Base-by-base conservation (phyloP, 2,329 filamentous ascomycete genomes). In the Aplosporella prunicola region DNA sequence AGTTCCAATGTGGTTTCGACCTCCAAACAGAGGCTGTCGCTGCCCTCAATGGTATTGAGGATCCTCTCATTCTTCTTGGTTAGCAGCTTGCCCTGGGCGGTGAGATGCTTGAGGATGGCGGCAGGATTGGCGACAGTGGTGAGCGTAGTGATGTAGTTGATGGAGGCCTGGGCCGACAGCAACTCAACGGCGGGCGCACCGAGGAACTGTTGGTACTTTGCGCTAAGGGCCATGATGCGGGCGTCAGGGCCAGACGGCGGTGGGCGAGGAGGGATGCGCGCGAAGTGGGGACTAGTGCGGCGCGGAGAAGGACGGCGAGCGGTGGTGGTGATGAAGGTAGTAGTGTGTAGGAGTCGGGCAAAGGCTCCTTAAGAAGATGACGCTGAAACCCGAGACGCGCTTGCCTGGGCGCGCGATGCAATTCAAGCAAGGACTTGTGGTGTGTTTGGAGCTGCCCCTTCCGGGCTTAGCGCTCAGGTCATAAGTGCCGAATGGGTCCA, bases 141-240 rank as follows among this genome's bases (percentile, higher is more conserved):
- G 9, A 87, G 80, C 6, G 89, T 94, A 39, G 88, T 86, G 59
- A 96, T 80, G 68, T 96, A 98, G 68, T 89, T 78, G 49, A 71
- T 56, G 9, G 62, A 56, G 32, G 67, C 66, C 46, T 62, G 57
- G 38, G 58, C 57, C 31, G 66, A 60, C 30, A 71, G 61, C 26
- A 57, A 60, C 32, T 54, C 56, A 32, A 58, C 48, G 39, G 53
- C 61, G 13, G 67, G 68, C 35, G 53, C 56, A 41, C 57, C 58
- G 39, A 71, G 53, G 48, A 68, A 71, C 5, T 53, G 50, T 44
- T 63, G 49, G 51, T 71, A 71, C 29, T 49, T 52, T 45, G 53
- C 52, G 41, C 43, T 45, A 43, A 58, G 52, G 43, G 61, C 53
- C 52, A 63, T 67, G 49, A 46, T 53, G 48, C 18, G 29, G 22